Base-by-base conservation (phyloP, 1,139 yeast genomes). In the Sugiyamaella castrensis region DNA sequence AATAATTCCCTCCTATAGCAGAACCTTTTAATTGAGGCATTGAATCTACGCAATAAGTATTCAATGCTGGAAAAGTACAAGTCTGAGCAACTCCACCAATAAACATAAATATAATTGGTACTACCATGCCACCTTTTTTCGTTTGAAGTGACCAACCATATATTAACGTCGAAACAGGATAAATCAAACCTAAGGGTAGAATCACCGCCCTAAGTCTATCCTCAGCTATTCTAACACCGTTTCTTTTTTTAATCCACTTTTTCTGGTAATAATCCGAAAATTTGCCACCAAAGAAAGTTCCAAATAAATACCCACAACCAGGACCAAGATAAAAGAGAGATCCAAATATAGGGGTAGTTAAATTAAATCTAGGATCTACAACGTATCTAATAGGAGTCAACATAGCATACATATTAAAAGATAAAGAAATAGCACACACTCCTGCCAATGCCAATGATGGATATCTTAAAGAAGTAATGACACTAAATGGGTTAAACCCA, bases 31-130 rank as follows among this genome's bases (percentile, higher is more conserved):
- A 58, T 40, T 74, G 71, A 1, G 82, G 81, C 72, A 78, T 69
- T 2, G 77, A 73, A 58, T 79, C 83, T 11, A 77, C 78, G 61
- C 82, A 77, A 57, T 79, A 79, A 7, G 81, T 72, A 56, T 79
- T 79, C 24, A 75, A 59, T 15, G 77, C 71, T 1, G 82, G 80
- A 55, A 76, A 79, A 9, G 71, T 62, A 32, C 73, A 65, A 0
- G 81, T 75, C 59, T 79, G 82, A 0, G 75, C 75, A 19, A 76
- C 54, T 0, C 80, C 82, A 36, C 71, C 68, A 27, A 72, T 29
- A 52, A 77, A 77, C 70, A 78, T 64, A 52, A 71, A 66, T 4
- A 78, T 67, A 8, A 78, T 69, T 1, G 82, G 81, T 2, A 79
- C 67, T 0, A 79, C 78, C 69, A 75, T 73, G 1, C 82, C 82